phyloP scores from a whole-genome alignment of 2,329 filamentous ascomycete species.

The Ramichloridium luteum region DNA sequence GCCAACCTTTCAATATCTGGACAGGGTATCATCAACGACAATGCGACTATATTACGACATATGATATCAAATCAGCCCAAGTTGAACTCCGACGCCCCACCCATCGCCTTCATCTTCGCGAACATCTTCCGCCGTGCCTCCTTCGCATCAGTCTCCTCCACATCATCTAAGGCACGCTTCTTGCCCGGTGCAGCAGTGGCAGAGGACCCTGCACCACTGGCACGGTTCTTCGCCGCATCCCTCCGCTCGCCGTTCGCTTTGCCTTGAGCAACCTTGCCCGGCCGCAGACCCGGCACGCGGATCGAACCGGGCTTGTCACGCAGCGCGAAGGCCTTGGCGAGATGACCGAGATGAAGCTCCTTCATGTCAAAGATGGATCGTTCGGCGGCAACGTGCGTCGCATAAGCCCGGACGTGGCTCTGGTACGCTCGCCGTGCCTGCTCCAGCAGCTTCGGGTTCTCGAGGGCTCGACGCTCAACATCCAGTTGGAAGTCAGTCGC shows the following conservation, averaged over 20 bases:
- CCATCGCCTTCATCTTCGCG: constrained; percentile 39
- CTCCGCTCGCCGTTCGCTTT: constrained; percentile 24
- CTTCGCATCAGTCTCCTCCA: constrained; percentile 26
- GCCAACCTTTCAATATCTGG: too few relatives aligned
- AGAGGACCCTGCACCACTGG: background rate
- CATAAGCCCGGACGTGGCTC: constrained; percentile 86
- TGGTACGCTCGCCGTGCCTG: constrained; percentile 77
- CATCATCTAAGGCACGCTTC: too few relatives aligned
- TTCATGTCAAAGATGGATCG: constrained; percentile 83
- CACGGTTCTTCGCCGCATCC: constrained; percentile 15
- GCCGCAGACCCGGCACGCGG: constrained; percentile 38
- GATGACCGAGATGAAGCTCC: constrained; percentile 77
- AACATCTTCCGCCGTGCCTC: constrained; percentile 43
- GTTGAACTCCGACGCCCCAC: constrained; percentile 46
- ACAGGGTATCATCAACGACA: too few relatives aligned
- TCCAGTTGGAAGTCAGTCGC: constrained; percentile 58
- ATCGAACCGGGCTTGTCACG: constrained; percentile 82
- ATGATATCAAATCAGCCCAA: constrained; percentile 41
- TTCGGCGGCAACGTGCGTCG: constrained; percentile 81
- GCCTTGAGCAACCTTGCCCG: constrained; percentile 32
- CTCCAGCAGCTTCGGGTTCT: constrained; percentile 54
- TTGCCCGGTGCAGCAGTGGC: constrained; percentile 8
- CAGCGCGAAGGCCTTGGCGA: constrained; percentile 85
- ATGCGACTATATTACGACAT: too few relatives aligned
- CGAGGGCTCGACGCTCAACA: constrained; percentile 52